phyloP scores from a whole-genome alignment of 2,329 filamentous ascomycete genomes.

The Blastomyces gilchristii region DNA sequence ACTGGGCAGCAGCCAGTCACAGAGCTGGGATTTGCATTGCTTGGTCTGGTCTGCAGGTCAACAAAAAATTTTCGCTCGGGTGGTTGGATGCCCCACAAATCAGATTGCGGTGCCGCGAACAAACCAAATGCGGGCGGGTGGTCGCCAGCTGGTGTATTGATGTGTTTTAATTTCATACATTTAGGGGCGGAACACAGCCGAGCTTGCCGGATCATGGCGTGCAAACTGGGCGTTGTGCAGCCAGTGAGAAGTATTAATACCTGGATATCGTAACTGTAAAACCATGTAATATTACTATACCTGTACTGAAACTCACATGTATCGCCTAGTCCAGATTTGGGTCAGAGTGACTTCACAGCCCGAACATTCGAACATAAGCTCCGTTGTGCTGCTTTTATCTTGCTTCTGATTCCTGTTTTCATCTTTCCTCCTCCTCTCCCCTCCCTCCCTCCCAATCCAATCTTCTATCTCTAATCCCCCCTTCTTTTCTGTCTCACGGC shows the following conservation, averaged over 20 bases:
- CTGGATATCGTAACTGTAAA: not conserved
- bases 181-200: not conserved
- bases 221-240: not conserved
- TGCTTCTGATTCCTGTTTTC: conserved; percentile 11
- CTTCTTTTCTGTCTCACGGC: conserved; percentile 24
- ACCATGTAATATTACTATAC: not conserved
- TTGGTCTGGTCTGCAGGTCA: conserved; percentile 16
- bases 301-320: not conserved
- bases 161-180: not conserved
- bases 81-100: not conserved
- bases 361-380: not conserved
- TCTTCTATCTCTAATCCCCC: conserved; percentile 28
- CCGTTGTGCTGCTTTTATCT: conserved; percentile 7
- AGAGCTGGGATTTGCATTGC: conserved; percentile 10
- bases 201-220: not conserved
- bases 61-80: conserved; percentile 12
- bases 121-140: conserved; percentile 9
- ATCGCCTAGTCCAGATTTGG: not conserved
- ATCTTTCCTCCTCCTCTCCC: conserved; percentile 12
- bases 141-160: conserved; percentile 1
- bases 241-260: not conserved
- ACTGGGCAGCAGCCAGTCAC: conserved; percentile 11
- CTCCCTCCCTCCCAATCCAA: conserved; percentile 26
- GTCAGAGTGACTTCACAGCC: not conserved
- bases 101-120: not conserved